A percentile compares a stretch with the other conserved stretches of the same genome.
phyloP scores from a whole-genome alignment of 345 rosid species.

The Dipteronia sinensis region DNA sequence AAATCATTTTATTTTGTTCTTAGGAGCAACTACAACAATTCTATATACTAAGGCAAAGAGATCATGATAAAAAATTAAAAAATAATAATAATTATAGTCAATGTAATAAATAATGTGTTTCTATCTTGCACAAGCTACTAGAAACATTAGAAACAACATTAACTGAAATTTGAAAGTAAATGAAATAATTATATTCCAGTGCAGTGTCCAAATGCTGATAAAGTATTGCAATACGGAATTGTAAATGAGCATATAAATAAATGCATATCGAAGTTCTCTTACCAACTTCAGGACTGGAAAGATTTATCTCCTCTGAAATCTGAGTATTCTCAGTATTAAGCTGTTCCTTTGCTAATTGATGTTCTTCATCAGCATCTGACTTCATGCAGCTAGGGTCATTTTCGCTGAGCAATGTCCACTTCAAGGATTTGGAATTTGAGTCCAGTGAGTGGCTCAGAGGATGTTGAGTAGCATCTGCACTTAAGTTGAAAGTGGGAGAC shows the following conservation, averaged over 20 bases:
- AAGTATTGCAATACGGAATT: constrained; percentile 2
- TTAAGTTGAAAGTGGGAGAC: constrained; percentile 33
- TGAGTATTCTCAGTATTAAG: constrained; percentile 31
- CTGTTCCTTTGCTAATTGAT: constrained; percentile 27
- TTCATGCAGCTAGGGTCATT: constrained; percentile 33
- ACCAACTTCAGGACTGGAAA: constrained; percentile 60
- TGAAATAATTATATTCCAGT: neutral
- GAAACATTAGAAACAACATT: neutral
- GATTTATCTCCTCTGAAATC: constrained; percentile 36
- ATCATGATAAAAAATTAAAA: neutral
- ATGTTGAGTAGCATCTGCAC: constrained; percentile 24
- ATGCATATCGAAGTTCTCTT: constrained; percentile 32
- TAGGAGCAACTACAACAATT: neutral
- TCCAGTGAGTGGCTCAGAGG: constrained; percentile 71
- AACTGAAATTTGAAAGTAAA: constrained; percentile 13
- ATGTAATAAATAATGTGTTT: neutral
- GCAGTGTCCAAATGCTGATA: constrained; percentile 6
- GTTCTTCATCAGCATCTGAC: constrained; percentile 35
- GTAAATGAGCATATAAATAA: constrained; percentile 2
- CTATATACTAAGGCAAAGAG: neutral
- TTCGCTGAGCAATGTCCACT: constrained; percentile 40
- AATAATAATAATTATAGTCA: neutral
- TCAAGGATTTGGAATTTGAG: constrained; percentile 34
- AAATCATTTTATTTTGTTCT: constrained; percentile 15
- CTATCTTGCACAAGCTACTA: neutral